These are phyloP conservation scores for Tuber melanosporum DNA, from an alignment of 495 filamentous ascomycete species.

Conservation along the genomic window DNA sequence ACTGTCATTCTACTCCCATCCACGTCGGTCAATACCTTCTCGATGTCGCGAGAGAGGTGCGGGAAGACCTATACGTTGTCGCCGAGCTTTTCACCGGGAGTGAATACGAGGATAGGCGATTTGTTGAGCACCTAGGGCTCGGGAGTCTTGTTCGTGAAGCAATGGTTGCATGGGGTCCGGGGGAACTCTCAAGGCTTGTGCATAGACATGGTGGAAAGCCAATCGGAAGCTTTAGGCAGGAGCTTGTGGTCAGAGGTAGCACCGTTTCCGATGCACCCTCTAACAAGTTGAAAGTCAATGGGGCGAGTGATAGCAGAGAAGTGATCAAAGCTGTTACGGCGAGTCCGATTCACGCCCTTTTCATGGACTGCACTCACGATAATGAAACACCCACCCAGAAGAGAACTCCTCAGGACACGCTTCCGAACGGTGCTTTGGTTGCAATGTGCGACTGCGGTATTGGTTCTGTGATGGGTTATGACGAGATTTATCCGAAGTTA, in stretches of 20 bases:
- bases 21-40: constrained; percentile 89
- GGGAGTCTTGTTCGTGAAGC: constrained; percentile 89
- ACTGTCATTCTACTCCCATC: constrained; percentile 93
- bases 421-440: constrained; percentile 92
- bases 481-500: constrained; percentile 88
- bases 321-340: constrained; percentile 48
- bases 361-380: constrained; percentile 99
- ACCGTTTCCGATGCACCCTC: neutral
- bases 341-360: constrained; percentile 81
- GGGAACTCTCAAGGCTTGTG: constrained; percentile 80
- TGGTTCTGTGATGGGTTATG: constrained; percentile 97
- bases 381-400: constrained; percentile 96
- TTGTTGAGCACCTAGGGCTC: constrained; percentile 83
- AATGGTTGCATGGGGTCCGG: constrained; percentile 97
- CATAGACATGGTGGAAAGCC: constrained; percentile 91
- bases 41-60: constrained; percentile 79
- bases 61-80: constrained; percentile 82
- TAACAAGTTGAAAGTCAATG: constrained; percentile 42
- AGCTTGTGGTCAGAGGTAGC: constrained; percentile 49
- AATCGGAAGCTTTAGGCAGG: constrained; percentile 91
- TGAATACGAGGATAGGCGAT: constrained; percentile 91
- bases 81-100: constrained; percentile 96
- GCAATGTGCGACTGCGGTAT: constrained; percentile 90
- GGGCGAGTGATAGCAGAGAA: constrained; percentile 42
- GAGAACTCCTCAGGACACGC: constrained; percentile 84